phyloP scores from a whole-genome alignment of 2,329 filamentous ascomycete species.

The Fusarium nisikadoi region DNA sequence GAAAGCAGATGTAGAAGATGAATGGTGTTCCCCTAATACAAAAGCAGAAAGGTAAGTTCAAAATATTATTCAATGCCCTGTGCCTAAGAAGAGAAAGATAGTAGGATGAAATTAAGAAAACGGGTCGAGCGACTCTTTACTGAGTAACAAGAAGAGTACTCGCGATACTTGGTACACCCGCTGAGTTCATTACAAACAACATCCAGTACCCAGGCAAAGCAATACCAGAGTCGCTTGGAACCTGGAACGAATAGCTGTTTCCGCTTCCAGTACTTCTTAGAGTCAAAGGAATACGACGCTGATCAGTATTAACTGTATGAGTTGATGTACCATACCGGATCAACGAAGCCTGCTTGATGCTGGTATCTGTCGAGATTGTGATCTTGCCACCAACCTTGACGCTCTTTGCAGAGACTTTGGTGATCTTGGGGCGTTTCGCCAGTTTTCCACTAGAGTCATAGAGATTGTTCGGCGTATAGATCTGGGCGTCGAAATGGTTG shows the following conservation, averaged over 20 bases:
- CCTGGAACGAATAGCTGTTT: slow-evolving; percentile 9
- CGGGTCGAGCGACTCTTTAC: not conserved
- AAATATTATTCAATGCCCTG: no score
- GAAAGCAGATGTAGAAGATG: not conserved
- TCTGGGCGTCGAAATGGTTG: slow-evolving; percentile 35
- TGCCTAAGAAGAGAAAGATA: not conserved
- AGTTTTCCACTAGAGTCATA: slow-evolving; percentile 1
- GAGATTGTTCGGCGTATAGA: slow-evolving; percentile 28
- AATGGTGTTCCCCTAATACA: fast-evolving
- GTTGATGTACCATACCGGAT: slow-evolving; percentile 31
- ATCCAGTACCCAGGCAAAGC: slow-evolving; percentile 35
- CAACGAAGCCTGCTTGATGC: slow-evolving; percentile 5
- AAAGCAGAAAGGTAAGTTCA: fast-evolving
- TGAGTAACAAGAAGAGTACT: not conserved
- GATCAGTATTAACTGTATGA: slow-evolving; percentile 35
- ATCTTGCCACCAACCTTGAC: slow-evolving; percentile 8
- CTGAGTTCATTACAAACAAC: slow-evolving; percentile 29
- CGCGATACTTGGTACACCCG: slow-evolving; percentile 29
- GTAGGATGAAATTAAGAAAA: not conserved
- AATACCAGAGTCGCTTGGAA: slow-evolving; percentile 28
- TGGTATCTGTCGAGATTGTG: not conserved
- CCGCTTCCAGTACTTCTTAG: not conserved
- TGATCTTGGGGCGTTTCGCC: slow-evolving; percentile 12
- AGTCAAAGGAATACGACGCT: slow-evolving; percentile 27
- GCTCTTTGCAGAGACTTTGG: not conserved